These are phyloP conservation scores for Salix purpurea DNA, from an alignment of 345 rosid genomes.

Conservation along the genomic window DNA sequence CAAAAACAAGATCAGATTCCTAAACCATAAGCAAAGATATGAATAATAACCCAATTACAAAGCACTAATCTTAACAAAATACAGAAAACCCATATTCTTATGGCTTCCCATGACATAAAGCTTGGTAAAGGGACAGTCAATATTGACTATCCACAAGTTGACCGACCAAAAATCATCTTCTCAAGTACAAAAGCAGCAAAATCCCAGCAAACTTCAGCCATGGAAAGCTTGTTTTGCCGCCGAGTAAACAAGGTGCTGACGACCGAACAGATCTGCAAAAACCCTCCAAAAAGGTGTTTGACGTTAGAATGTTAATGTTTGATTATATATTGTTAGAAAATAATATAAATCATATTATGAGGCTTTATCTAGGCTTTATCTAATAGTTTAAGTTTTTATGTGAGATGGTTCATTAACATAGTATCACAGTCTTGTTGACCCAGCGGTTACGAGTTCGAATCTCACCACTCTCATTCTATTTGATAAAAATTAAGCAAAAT, in stretches of 20 bases:
- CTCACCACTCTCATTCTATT: too few species aligned
- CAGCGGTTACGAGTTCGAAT: too few species aligned
- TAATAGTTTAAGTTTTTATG: too few species aligned
- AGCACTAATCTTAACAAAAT: not conserved
- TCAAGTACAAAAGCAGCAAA: conserved; percentile 41
- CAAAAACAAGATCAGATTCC: conserved; percentile 22
- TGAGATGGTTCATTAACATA: too few species aligned
- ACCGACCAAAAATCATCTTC: conserved; percentile 25
- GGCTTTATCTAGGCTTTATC: too few species aligned
- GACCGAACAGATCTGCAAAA: conserved; percentile 42
- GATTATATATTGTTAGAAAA: too few species aligned
- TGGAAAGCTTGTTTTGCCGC: conserved; percentile 20
- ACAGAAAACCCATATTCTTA: not conserved
- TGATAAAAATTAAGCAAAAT: too few species aligned
- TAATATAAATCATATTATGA: too few species aligned
- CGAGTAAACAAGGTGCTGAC: conserved; percentile 28
- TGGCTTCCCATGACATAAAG: not conserved
- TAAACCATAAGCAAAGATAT: conserved; percentile 26
- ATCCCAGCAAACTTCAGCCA: conserved; percentile 38
- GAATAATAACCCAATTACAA: conserved; percentile 14
- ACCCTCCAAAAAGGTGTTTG: not conserved
- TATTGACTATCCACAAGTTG: not conserved
- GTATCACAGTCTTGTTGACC: too few species aligned
- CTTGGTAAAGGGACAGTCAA: not conserved
- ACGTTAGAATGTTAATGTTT: not conserved